phyloP scores from a whole-genome alignment of 208 protist genomes.

The Wallacemonas sp. region DNA sequence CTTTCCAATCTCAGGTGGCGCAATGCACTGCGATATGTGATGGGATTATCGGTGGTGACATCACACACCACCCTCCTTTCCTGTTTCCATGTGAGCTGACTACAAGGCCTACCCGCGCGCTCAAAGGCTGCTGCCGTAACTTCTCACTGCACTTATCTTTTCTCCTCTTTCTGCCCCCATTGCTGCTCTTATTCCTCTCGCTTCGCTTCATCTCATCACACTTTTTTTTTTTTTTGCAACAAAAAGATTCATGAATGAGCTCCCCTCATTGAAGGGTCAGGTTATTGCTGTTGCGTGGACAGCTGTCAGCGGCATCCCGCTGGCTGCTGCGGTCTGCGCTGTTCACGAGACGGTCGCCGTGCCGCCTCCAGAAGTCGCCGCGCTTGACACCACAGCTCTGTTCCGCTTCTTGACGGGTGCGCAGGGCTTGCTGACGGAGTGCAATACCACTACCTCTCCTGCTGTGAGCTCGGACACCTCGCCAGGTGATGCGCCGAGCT shows the following conservation, averaged over 20 bases:
- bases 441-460: neutral
- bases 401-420: neutral
- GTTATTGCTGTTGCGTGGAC: neutral
- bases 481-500: neutral
- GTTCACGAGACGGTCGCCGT: neutral
- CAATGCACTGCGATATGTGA: too few species aligned
- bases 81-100: too few species aligned
- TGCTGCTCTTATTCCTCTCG: neutral
- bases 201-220: neutral
- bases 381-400: neutral
- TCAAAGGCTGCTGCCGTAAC: too few species aligned
- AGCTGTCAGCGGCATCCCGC: neutral
- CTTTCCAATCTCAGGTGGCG: too few species aligned
- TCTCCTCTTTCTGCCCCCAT: too few species aligned
- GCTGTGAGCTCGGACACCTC: neutral
- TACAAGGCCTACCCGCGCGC: too few species aligned
- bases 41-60: too few species aligned
- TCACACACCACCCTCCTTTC: too few species aligned
- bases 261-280: neutral
- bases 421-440: neutral
- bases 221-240: constrained; percentile 1
- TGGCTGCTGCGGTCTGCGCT: constrained; percentile 1
- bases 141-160: too few species aligned
- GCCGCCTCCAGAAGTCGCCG: neutral
- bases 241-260: neutral